Evolutionary conservation across 805 yeast species (phyloP).

Genomic region (Teunomyces stri): DNA sequence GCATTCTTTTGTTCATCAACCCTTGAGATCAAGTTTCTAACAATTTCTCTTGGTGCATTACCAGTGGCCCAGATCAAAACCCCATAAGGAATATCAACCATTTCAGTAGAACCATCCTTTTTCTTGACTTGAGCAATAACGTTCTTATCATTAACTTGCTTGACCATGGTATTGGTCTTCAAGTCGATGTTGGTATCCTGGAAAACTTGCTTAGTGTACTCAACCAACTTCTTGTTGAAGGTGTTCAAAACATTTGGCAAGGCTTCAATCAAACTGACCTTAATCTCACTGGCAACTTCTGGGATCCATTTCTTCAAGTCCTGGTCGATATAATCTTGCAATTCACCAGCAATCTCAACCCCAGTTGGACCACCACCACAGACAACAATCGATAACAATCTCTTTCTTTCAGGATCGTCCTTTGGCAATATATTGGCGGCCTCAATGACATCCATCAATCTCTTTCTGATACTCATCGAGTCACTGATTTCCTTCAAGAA

Average conservation of each 20-base stretch:
- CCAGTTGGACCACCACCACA: slow-evolving; percentile 99
- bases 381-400: slow-evolving; percentile 83
- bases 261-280: slow-evolving; percentile 86
- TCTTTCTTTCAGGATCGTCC: slow-evolving; percentile 74
- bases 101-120: slow-evolving; percentile 59
- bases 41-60: slow-evolving; percentile 80
- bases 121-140: slow-evolving; percentile 71
- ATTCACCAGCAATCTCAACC: slow-evolving; percentile 95
- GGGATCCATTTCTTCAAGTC: slow-evolving; percentile 91
- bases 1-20: slow-evolving; percentile 79
- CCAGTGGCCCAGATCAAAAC: slow-evolving; percentile 97
- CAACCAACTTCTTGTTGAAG: slow-evolving; percentile 66
- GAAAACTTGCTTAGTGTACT: slow-evolving; percentile 79
- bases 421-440: slow-evolving; percentile 79
- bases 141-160: slow-evolving; percentile 68
- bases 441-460: slow-evolving; percentile 84
- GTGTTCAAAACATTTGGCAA: slow-evolving; percentile 80
- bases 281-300: slow-evolving; percentile 73
- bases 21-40: slow-evolving; percentile 61
- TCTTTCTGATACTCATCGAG: slow-evolving; percentile 77
- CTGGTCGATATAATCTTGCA: slow-evolving; percentile 90
- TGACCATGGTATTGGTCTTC: slow-evolving; percentile 83
- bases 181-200: slow-evolving; percentile 65
- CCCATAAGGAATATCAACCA: slow-evolving; percentile 78
- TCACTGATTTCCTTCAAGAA: slow-evolving; percentile 89